Base-by-base conservation (phyloP, 345 rosid genomes). In the Acer negundo region DNA sequence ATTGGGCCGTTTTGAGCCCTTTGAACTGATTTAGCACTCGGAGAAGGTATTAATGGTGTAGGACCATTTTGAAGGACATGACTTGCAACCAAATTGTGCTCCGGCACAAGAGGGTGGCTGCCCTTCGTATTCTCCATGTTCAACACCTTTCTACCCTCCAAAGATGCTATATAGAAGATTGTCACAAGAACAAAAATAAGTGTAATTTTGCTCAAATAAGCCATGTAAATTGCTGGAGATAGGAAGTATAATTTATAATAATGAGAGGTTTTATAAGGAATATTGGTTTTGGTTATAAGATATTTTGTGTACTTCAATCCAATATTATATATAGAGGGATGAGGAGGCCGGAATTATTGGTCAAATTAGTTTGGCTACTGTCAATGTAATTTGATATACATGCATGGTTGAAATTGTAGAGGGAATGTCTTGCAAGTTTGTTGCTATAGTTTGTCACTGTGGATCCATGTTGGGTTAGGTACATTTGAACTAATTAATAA, bases 81-180 rank as follows among this genome's bases (percentile, higher is more conserved):
- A 4, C 68, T 20, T 19, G 35, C 24, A 15, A 75, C 49, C 78
- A 75, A 13, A 40, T 26, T 64, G 38, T 4, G 70, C n/a, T 35
- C 51, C 67, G 38, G 38, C 38, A 42, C 12, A 38, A 53, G 44
- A 55, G 69, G 71, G 5, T 2, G 6, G 38, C 38, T 6, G 38
- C 38, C 16, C 19, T 61, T 26, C 59, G 1, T 26, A 4, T 59
- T 40, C 58, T 23, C 44, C 23, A 17, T 17, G 31, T 16, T 42
- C 42, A 51, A 62, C 17, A 63, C 6, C 51, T 77, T 77, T 55
- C 75, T 10, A 6, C 70, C 76, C 23, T 71, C 71, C 19, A 8
- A 22, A 62, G 38, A 61, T 2, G 76, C 55, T 23, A 13, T 4
- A 59, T 0, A 42, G 31, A 56, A 73, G n/a, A 72, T 5, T n/a